Evolutionary conservation across 2,329 filamentous ascomycete species (phyloP).

Genomic region (Clarireedia homoeocarpa): DNA sequence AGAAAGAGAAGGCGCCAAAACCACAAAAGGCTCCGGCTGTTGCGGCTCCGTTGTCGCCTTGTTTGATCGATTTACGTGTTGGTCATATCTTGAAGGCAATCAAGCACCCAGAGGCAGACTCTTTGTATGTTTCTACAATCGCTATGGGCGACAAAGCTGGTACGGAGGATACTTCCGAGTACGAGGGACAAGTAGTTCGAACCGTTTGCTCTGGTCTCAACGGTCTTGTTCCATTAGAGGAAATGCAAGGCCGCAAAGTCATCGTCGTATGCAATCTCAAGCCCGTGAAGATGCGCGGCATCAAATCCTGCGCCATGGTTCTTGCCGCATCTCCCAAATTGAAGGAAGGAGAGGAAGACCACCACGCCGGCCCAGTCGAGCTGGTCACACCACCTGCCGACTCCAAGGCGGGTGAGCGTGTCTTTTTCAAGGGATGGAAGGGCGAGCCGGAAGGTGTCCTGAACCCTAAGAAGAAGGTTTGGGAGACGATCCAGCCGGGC

Average conservation of each 20-base stretch:
- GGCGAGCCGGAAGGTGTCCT: conserved; percentile 87
- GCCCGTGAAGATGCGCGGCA: conserved; percentile 96
- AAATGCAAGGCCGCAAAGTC: conserved; percentile 96
- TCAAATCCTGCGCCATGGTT: conserved; percentile 80
- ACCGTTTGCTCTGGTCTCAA: conserved; percentile 97
- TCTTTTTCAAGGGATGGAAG: conserved; percentile 91
- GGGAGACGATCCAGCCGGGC: conserved; percentile 93
- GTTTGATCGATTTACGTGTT: conserved; percentile 88
- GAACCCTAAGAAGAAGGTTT: conserved; percentile 99
- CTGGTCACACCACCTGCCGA: conserved; percentile 76
- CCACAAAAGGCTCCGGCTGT: conserved; percentile 57
- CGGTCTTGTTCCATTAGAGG: conserved; percentile 81
- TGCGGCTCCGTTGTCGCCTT: conserved; percentile 71
- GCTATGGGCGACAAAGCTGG: conserved; percentile 84
- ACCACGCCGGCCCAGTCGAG: conserved; percentile 87
- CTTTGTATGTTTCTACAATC: conserved; percentile 90
- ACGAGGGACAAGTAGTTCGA: conserved; percentile 83
- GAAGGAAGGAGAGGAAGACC: conserved; percentile 72
- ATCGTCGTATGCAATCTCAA: conserved; percentile 96
- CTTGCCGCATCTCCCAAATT: conserved; percentile 83
- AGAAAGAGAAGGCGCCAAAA: conserved; percentile 83
- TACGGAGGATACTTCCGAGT: conserved; percentile 81
- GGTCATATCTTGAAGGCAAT: conserved; percentile 95
- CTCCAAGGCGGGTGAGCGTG: conserved; percentile 73
- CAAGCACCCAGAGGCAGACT: conserved; percentile 94